Evolutionary conservation across 108 stramenopile species (phyloP).

Genomic region (Fragilariopsis cylindrus): DNA sequence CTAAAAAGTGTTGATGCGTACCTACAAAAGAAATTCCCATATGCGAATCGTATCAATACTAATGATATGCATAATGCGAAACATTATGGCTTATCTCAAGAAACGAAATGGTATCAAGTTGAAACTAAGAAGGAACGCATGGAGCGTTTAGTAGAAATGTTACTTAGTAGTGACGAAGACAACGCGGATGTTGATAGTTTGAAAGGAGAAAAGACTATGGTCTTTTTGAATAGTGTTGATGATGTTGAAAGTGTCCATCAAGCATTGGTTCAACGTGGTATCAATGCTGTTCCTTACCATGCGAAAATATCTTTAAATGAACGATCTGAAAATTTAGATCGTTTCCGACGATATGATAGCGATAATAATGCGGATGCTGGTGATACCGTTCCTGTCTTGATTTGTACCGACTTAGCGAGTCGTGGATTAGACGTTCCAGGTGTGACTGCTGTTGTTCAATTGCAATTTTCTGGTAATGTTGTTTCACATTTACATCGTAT

Average conservation of each 20-base stretch:
- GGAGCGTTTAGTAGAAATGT: constrained; percentile 69
- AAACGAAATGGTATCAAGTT: constrained; percentile 71
- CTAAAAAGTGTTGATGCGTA: constrained; percentile 90
- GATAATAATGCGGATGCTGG: constrained; percentile 25
- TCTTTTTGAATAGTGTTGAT: constrained; percentile 84
- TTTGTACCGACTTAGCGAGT: constrained; percentile 96
- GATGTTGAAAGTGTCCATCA: constrained; percentile 80
- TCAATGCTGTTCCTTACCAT: constrained; percentile 83
- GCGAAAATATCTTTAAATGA: constrained; percentile 77
- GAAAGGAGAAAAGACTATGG: constrained; percentile 84
- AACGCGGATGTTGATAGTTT: constrained; percentile 53
- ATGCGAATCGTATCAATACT: constrained; percentile 66
- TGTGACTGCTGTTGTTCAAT: constrained; percentile 94
- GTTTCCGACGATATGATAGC: constrained; percentile 67
- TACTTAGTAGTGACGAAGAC: constrained; percentile 40
- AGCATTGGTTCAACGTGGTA: constrained; percentile 73
- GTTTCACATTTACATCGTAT: constrained; percentile 98
- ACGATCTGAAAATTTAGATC: constrained; percentile 79
- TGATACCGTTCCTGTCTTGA: constrained; percentile 84
- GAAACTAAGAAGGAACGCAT: constrained; percentile 79
- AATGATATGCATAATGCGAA: constrained; percentile 85
- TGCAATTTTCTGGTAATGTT: constrained; percentile 95
- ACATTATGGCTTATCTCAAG: constrained; percentile 74
- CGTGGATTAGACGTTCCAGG: constrained; percentile 97
- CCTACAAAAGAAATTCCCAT: constrained; percentile 82